phyloP scores from a whole-genome alignment of 2,329 filamentous ascomycete species.

The Claviceps pazoutovae region DNA sequence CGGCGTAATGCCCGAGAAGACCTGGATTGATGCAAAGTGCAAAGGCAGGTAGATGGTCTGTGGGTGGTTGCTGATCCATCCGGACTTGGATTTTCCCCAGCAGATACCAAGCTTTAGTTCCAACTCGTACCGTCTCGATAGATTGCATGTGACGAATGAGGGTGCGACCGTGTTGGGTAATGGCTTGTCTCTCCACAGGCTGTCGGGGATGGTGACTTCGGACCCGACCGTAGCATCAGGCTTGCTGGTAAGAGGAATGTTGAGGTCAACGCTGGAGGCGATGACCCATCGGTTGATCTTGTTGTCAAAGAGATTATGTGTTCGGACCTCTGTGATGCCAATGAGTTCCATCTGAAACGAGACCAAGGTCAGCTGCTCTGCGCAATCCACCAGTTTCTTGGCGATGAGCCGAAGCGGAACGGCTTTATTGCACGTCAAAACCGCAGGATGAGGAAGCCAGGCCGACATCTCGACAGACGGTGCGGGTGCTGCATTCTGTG shows the following conservation, averaged over 20 bases:
- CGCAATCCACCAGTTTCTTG: constrained; percentile 57
- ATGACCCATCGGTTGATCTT: constrained; percentile 68
- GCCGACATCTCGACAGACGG: constrained; percentile 66
- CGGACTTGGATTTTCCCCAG: constrained; percentile 46
- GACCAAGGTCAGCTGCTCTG: constrained; percentile 59
- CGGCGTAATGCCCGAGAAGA: constrained; percentile 80
- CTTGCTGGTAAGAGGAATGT: constrained; percentile 49
- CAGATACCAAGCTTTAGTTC: constrained; percentile 68
- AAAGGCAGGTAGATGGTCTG: constrained; percentile 70
- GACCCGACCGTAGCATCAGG: constrained; percentile 43
- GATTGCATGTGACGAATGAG: constrained; percentile 78
- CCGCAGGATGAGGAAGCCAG: constrained; percentile 71
- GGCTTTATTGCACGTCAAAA: constrained; percentile 79
- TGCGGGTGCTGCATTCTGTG: constrained; percentile 18
- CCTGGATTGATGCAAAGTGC: constrained; percentile 55
- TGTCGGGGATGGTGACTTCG: constrained; percentile 55
- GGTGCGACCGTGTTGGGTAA: constrained; percentile 81
- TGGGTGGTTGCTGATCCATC: constrained; percentile 11
- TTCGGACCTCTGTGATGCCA: constrained; percentile 64
- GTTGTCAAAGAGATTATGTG: constrained; percentile 57
- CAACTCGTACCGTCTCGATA: constrained; percentile 67
- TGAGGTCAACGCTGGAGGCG: constrained; percentile 55
- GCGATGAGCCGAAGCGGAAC: constrained; percentile 68
- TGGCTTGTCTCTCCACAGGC: constrained; percentile 56
- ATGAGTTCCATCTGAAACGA: constrained; percentile 72